phyloP scores from a whole-genome alignment of 208 protist genomes.

The Crithidia acanthocephali region DNA sequence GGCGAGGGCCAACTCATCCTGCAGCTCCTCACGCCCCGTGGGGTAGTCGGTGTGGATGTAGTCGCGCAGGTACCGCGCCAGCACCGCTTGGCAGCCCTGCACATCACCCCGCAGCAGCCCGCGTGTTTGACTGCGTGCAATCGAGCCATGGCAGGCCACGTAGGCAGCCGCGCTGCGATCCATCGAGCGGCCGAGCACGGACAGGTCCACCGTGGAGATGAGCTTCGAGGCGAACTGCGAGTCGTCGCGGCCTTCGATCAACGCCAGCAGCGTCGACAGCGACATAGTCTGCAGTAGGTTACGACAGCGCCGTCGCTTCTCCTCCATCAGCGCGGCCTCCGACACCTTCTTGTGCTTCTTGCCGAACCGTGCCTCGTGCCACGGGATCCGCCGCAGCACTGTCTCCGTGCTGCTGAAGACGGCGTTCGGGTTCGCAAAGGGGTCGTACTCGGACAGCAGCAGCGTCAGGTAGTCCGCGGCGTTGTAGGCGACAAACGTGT shows the following conservation, averaged over 20 bases:
- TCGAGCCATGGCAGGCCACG: conserved; percentile 35
- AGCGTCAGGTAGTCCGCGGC: conserved; percentile 52
- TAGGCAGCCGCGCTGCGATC: conserved; percentile 49
- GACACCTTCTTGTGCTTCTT: not conserved
- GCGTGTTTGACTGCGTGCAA: conserved; percentile 31
- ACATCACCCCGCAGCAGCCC: conserved; percentile 41
- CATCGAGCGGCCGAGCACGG: conserved; percentile 41
- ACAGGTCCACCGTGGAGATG: conserved; percentile 49
- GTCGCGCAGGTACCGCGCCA: conserved; percentile 47
- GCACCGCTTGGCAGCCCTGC: conserved; percentile 14
- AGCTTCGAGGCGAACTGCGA: conserved; percentile 35
- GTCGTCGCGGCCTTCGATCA: conserved; percentile 64
- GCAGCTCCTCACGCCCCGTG: conserved; percentile 44
- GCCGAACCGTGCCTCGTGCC: conserved; percentile 17
- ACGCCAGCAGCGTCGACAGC: conserved; percentile 53
- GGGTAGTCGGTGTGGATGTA: conserved; percentile 43
- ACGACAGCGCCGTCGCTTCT: conserved; percentile 21
- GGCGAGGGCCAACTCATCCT: conserved; percentile 55
- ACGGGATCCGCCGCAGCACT: conserved; percentile 18
- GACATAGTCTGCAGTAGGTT: conserved; percentile 33
- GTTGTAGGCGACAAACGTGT: conserved; percentile 54
- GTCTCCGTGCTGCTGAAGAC: conserved; percentile 27
- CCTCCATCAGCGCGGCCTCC: conserved; percentile 13
- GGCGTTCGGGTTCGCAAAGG: conserved; percentile 20
- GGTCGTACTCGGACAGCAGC: conserved; percentile 34